Evolutionary conservation across 2,329 filamentous ascomycete genomes (phyloP).

Genomic region (Fusarium sarcochroum): DNA sequence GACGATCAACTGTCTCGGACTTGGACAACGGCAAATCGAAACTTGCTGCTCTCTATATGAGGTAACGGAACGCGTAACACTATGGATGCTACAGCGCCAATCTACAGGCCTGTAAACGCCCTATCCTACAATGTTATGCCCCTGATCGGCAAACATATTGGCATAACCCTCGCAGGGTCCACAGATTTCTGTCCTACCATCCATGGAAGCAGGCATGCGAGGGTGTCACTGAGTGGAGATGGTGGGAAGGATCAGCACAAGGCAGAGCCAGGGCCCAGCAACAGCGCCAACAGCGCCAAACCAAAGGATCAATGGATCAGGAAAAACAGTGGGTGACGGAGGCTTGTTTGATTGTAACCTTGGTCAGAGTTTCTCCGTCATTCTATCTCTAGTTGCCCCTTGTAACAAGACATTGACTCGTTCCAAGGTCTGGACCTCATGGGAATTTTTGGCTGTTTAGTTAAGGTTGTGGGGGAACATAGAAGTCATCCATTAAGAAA

Average conservation of each 20-base stretch:
- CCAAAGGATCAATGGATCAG: neutral
- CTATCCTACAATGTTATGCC: neutral
- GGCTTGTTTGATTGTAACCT: neutral
- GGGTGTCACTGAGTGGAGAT: constrained; percentile 17
- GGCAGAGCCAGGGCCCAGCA: neutral
- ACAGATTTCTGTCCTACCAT: constrained; percentile 5
- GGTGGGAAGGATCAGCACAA: constrained; percentile 13
- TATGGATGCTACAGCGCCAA: constrained; percentile 14
- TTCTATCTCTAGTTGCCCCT: no score
- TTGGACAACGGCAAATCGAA: constrained; percentile 4
- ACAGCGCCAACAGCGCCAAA: constrained; percentile 13
- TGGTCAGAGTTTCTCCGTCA: no score
- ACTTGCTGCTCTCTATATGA: constrained; percentile 24
- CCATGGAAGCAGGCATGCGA: constrained; percentile 21
- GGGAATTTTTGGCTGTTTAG: no score
- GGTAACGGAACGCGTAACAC: constrained; percentile 36
- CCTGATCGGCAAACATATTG: constrained; percentile 28
- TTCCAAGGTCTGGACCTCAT: no score
- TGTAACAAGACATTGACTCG: no score
- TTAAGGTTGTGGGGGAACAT: no score
- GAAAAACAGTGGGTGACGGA: neutral
- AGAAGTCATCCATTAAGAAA: no score
- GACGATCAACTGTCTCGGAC: constrained; percentile 11
- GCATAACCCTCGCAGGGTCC: constrained; percentile 21
- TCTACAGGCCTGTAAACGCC: constrained; percentile 19